Evolutionary conservation across 257 asterid species (phyloP).

Genomic region (Mitragyna speciosa): DNA sequence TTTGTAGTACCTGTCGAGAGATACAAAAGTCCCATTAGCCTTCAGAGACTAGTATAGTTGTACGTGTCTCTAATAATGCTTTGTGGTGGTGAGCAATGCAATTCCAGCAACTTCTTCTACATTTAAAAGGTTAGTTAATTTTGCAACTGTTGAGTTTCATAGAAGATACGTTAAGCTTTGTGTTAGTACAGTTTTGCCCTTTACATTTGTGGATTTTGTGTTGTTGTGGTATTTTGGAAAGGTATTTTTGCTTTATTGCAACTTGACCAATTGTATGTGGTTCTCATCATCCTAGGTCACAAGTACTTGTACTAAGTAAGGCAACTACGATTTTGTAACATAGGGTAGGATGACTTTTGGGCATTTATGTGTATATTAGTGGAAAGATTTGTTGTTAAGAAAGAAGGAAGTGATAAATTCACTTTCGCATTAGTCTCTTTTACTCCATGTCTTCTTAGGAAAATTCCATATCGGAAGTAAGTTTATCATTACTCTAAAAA

Average conservation of each 20-base stretch:
- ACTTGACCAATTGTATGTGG: not conserved
- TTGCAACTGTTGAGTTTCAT: not conserved
- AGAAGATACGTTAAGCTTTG: not conserved
- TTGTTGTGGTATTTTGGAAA: not conserved
- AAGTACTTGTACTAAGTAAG: not conserved
- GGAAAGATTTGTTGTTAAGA: not conserved
- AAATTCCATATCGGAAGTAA: too few relatives aligned
- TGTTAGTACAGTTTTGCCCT: not conserved
- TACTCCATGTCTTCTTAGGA: too few relatives aligned
- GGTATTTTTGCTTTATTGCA: not conserved
- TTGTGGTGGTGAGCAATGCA: conserved; percentile 16
- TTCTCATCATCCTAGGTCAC: not conserved
- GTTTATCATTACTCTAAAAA: too few relatives aligned
- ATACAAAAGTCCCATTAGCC: conserved; percentile 21
- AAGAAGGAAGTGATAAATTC: not conserved
- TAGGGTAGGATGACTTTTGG: not conserved
- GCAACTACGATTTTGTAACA: not conserved
- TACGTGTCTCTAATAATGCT: not conserved
- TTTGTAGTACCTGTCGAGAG: not conserved
- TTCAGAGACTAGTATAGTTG: too few relatives aligned
- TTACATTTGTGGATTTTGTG: not conserved
- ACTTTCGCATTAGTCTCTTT: too few relatives aligned
- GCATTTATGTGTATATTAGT: not conserved
- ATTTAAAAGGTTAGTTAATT: too few relatives aligned
- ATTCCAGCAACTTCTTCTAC: not conserved